Base-by-base conservation (phyloP, 306 rosid species). In the Cicer bijugum region DNA sequence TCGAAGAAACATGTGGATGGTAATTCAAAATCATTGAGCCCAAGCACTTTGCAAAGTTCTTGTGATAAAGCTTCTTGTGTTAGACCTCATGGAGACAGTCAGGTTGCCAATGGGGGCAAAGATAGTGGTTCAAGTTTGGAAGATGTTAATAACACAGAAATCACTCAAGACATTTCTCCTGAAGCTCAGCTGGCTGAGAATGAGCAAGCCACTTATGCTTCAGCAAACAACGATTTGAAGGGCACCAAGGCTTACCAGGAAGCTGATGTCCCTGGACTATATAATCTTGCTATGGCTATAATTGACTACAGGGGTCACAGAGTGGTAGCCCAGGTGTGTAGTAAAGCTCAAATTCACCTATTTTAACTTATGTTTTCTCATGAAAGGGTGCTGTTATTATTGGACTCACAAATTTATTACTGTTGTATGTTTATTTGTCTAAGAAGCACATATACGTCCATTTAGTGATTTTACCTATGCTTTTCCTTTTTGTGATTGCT, bases 211-310 rank as follows among this genome's bases (percentile, higher is more conserved):
- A 91, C 99, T 16, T 95, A 91, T 85, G 99, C 97, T 63, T 91
- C 99, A 81, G 97, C 99, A 69, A 95, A 95, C 86, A 95, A 95
- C 76, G 99, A 95, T 95, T 89, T 95, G 85, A 95, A 90, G 82
- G 99, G 99, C 74, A 95, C 99, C 46, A 91, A 87, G 86, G 97
- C 97, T 51, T 95, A 95, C 86, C 99, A 95, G 84, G 99, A 95
- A 86, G 97, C 97, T 67, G 96, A 95, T 90, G 97, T 95, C 37
- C 80, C 91, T 67, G 97, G 99, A 43, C 91, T 95, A 72, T 91
- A 90, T 78, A 91, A 87, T 85, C 99, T 91, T 70, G 97, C 99
- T 47, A 95, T 95, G 97, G 92, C 96, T 52, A 92, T 95, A 76
- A 86, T 95, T 80, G 99, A 95, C 89, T 92, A 88, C 82, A 87